Evolutionary conservation across 176 grass and related monocot genomes (phyloP), one percentile per base, ranked within the genome.

Genomic region (Areca catechu): DNA sequence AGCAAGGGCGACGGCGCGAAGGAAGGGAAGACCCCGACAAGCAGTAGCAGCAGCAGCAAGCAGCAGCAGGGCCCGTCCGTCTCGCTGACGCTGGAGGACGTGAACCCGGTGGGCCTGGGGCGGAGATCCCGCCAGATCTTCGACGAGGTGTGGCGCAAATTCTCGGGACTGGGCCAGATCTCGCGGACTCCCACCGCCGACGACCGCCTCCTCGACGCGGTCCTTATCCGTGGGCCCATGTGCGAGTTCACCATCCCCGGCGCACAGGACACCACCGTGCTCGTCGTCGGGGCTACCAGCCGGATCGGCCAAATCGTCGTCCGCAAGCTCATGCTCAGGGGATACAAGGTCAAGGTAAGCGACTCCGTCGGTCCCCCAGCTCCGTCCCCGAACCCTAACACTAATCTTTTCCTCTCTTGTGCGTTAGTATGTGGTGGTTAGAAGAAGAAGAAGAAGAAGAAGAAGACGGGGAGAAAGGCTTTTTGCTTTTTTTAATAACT

Each of bases 131-230:
- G 86, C 59, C 92, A 90, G 83, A 68, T 97, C 47, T 97, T 97
- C 79, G 83, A 97, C 73, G 92, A 97, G 71, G 86, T 97, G 72
- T 97, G 92, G 86, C 80, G 86, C 70, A 97, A 88, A 75, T 90
- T 97, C 86, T 97, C 92, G n/a, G 86, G 74, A 12, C 80, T 97
- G 10, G 92, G 83, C 4, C 92, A 97, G 83, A 97, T 97, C 57
- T 90, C 92, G 7, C 78, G 90, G 72, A 76, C 92, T 3, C 79
- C 88, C 3, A 58, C 73, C 52, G 54, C 76, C 3, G 68, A 43
- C 69, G 14, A 57, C 64, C 67, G 75, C 74, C 16, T 43, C 34
- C 34, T 43, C 7, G 34, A 43, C 34, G 34, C 34, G 34, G 34
- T 90, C 66, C 75, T 79, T 56, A 71, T 68, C 47, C 77, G 86